These are phyloP conservation scores for Abrus precatorius DNA, from an alignment of 306 rosid species.

Conservation along the genomic window DNA sequence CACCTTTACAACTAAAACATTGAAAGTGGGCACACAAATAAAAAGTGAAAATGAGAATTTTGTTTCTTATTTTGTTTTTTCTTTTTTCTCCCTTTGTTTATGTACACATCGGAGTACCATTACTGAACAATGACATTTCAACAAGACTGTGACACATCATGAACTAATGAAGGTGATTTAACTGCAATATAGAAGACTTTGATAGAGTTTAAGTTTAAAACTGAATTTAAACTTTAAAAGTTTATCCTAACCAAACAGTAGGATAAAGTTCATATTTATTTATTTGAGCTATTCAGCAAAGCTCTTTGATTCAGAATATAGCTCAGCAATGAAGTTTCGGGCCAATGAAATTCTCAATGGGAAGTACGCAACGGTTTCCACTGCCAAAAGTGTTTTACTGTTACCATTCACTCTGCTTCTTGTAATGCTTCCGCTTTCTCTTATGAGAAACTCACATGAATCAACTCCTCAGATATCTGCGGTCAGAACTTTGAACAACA, in stretches of 20 bases:
- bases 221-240: constrained; percentile 6
- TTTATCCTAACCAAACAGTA: constrained; percentile 36
- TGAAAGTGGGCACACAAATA: not conserved
- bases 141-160: constrained; percentile 26
- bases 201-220: not conserved
- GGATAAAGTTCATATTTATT: constrained; percentile 33
- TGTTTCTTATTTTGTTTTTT: not conserved
- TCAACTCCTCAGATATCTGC: constrained; percentile 48
- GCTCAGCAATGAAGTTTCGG: constrained; percentile 61
- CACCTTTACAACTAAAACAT: not conserved
- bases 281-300: constrained; percentile 40
- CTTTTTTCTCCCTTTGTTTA: not conserved
- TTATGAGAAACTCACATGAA: constrained; percentile 51
- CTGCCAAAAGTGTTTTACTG: constrained; percentile 43
- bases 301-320: constrained; percentile 40
- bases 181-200: not conserved
- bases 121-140: constrained; percentile 33
- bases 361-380: constrained; percentile 51
- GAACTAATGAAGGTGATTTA: constrained; percentile 38
- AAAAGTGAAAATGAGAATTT: not conserved
- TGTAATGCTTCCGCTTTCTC: constrained; percentile 57
- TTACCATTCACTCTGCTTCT: constrained; percentile 54
- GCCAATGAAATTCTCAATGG: constrained; percentile 53
- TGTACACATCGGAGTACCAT: constrained; percentile 31
- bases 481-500: constrained; percentile 15